Conservation (phyloP, 768 basidiomycete genomes). For the Lentinula guzmanii region DNA sequence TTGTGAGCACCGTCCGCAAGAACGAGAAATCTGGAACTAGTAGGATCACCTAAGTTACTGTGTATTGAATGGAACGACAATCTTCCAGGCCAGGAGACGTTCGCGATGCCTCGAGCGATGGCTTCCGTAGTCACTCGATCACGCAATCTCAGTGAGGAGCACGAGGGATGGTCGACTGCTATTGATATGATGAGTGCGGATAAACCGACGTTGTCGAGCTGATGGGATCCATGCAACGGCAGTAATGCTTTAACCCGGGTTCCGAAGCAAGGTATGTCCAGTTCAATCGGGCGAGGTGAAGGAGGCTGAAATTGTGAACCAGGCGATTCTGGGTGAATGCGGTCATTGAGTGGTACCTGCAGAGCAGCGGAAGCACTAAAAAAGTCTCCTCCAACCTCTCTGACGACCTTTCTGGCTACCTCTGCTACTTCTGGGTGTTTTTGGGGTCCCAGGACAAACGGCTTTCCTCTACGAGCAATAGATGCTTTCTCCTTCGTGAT, state of each 20-base stretch:
- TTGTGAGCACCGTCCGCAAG: slow-evolving; percentile 97
- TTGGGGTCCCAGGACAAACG: slow-evolving; percentile 67
- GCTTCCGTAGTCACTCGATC: slow-evolving; percentile 39
- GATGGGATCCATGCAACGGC: slow-evolving; percentile 76
- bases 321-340: neutral
- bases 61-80: slow-evolving; percentile 58
- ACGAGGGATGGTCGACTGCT: slow-evolving; percentile 37
- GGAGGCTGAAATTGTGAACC: slow-evolving; percentile 21
- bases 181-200: slow-evolving; percentile 58
- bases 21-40: slow-evolving; percentile 26
- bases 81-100: slow-evolving; percentile 75
- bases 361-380: slow-evolving; percentile 29
- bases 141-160: slow-evolving; percentile 14
- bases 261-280: slow-evolving; percentile 37
- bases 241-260: slow-evolving; percentile 44
- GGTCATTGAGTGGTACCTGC: neutral
- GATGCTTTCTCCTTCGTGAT: slow-evolving; percentile 83
- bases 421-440: slow-evolving; percentile 40
- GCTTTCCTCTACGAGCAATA: slow-evolving; percentile 59
- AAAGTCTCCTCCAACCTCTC: slow-evolving; percentile 34
- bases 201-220: slow-evolving; percentile 76
- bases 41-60: slow-evolving; percentile 12
- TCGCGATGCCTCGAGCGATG: slow-evolving; percentile 52
- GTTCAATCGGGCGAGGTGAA: slow-evolving; percentile 34
- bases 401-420: slow-evolving; percentile 38